Conservation (phyloP, 2,329 filamentous ascomycete species). For the Colletotrichum lupini region DNA sequence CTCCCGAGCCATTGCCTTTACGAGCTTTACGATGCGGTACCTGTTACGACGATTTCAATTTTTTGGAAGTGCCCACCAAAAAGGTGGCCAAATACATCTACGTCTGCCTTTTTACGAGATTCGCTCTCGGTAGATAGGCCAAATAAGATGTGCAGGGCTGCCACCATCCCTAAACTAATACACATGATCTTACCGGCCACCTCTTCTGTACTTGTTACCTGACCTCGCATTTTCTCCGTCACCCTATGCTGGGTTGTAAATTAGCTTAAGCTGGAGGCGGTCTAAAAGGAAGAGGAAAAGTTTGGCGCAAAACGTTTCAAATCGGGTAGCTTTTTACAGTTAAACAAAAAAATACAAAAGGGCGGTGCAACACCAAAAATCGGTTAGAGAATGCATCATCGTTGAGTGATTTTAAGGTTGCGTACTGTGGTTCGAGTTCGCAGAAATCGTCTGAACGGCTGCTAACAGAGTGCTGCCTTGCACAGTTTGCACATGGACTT, state of each 20-base stretch:
- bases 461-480: background rate
- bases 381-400: background rate
- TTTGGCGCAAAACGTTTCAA: slow-evolving; percentile 46
- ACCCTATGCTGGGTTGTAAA: slow-evolving; percentile 50
- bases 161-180: slow-evolving; percentile 39
- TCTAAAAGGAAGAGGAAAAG: slow-evolving; percentile 45
- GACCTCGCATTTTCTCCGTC: slow-evolving; percentile 43
- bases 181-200: slow-evolving; percentile 37
- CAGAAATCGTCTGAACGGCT: slow-evolving; percentile 21
- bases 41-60: slow-evolving; percentile 36
- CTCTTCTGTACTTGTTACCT: slow-evolving; percentile 48
- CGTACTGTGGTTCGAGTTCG: background rate
- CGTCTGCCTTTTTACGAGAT: slow-evolving; percentile 32
- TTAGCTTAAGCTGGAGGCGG: slow-evolving; percentile 47
- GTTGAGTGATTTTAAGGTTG: slow-evolving; percentile 13
- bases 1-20: slow-evolving; percentile 20
- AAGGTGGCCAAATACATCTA: slow-evolving; percentile 34
- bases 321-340: slow-evolving; percentile 43
- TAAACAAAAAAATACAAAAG: slow-evolving; percentile 14
- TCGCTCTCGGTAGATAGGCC: slow-evolving; percentile 34
- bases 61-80: slow-evolving; percentile 36
- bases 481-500: background rate
- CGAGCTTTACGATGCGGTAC: slow-evolving; percentile 36
- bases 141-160: slow-evolving; percentile 33
- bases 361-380: slow-evolving; percentile 31